Base-by-base conservation (phyloP, 2,329 filamentous ascomycete genomes). In the Fusarium globosum region DNA sequence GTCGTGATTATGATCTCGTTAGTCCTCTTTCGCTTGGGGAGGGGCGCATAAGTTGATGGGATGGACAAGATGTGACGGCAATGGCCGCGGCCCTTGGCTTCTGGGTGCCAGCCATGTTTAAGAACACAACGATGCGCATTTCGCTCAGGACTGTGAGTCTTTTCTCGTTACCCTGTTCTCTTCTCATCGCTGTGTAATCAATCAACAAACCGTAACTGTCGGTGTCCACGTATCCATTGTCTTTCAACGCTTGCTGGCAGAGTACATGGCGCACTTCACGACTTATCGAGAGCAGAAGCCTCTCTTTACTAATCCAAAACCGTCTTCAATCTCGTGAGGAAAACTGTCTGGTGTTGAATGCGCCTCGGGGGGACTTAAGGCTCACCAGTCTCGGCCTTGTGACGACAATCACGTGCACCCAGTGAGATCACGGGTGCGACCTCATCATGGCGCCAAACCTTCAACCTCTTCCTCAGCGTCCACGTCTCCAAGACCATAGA, bases 401-500 rank as follows among this genome's bases (percentile, higher is more conserved):
- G 76, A 78, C 76, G 61, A 69, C 39, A 72, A 77, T 79, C 77
- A 79, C 77, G 77, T 79, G 77, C 69, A 73, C 63, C 56, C 51
- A 53, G 65, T 73, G 59, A 70, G 61, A 76, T 78, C 68, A 76
- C 73, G 76, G 67, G 74, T 56, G 61, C 36, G 35, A 48, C 61
- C 13, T 48, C 6, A 48, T 16, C 55, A 79, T 79, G 77, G 68
- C 71, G 65, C 73, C 77, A 57, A 73, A 78, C 71, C 58, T 76
- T 23, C 70, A 76, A 72, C 75, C 78, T 38, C 63, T 42, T 41
- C 62, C 64, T 75, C 79, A 68, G 80, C 86, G 80, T 79, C 86
- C 78, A 79, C 81, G 74, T 79, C 84, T 81, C 77, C 83, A 76
- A 82, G 79, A 80, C 42, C 77, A 76, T 46, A 79, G 85, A 74